Conservation (phyloP, 257 asterid genomes). For the Linderniella brevidens region DNA sequence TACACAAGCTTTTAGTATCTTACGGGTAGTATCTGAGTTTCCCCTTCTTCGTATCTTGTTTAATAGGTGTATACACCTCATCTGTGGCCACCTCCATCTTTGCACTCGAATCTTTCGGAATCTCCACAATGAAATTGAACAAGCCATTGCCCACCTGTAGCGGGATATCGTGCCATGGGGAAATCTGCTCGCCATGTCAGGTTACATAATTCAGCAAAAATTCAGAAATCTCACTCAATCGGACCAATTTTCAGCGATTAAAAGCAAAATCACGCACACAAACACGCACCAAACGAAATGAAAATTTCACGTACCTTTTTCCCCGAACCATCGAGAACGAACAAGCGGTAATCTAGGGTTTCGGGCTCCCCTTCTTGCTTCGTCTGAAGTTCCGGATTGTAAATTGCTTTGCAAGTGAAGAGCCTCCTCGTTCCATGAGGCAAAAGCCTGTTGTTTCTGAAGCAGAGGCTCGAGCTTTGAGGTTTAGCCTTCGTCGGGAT, state of each 20-base stretch:
- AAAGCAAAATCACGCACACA: background rate
- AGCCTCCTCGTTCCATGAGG: conserved; percentile 33
- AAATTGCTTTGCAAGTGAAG: conserved; percentile 60
- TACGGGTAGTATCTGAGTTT: conserved; percentile 92
- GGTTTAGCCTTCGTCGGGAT: conserved; percentile 19
- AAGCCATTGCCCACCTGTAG: conserved; percentile 62
- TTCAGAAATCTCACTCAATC: too few species aligned
- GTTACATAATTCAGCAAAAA: too few species aligned
- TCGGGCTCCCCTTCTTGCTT: conserved; percentile 81
- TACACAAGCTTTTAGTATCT: conserved; percentile 12
- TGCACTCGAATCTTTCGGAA: conserved; percentile 94
- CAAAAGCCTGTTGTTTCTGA: conserved; percentile 15
- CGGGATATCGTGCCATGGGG: conserved; percentile 98
- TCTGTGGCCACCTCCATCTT: conserved; percentile 99
- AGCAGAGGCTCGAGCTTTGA: conserved; percentile 24
- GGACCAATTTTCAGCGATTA: too few species aligned
- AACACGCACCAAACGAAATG: background rate
- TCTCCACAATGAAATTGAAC: conserved; percentile 80
- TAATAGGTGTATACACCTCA: conserved; percentile 78
- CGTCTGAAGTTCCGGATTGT: conserved; percentile 52
- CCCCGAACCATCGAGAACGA: conserved; percentile 62
- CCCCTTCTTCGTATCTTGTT: conserved; percentile 96
- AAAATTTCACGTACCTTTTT: conserved; percentile 37
- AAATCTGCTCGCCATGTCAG: conserved; percentile 48
- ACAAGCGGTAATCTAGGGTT: conserved; percentile 84